A percentile compares a stretch with the other conserved stretches of the same genome.
phyloP scores from a whole-genome alignment of 2,329 filamentous ascomycete species.

The Hypoxylon sp. region DNA sequence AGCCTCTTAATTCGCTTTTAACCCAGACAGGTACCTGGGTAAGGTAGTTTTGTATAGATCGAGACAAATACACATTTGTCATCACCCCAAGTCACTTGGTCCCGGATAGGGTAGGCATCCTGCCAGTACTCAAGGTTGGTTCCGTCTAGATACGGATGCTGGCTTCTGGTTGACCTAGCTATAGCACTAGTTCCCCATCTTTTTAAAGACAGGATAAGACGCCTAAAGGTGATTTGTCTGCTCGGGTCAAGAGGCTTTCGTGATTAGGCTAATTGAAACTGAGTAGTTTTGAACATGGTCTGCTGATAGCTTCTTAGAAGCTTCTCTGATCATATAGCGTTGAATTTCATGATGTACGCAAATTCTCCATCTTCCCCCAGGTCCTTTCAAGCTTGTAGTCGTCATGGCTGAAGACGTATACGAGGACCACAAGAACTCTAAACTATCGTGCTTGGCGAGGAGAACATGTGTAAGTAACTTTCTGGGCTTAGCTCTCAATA shows the following conservation, averaged over 20 bases:
- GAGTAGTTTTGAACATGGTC: background rate
- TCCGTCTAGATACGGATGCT: background rate
- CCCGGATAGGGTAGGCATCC: background rate
- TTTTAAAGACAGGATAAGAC: background rate
- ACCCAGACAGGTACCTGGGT: background rate
- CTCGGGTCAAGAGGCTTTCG: background rate
- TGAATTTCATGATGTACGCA: background rate
- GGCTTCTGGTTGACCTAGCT: background rate
- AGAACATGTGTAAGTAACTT: constrained; percentile 1
- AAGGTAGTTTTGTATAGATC: background rate
- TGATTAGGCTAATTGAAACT: background rate
- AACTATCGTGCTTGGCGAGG: background rate
- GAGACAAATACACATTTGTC: background rate
- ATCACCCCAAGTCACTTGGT: background rate
- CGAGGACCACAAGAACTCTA: background rate
- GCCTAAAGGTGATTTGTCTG: background rate
- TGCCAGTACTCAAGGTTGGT: background rate
- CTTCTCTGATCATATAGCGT: background rate
- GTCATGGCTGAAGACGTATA: background rate
- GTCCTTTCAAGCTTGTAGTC: background rate
- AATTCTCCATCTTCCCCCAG: background rate
- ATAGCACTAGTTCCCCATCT: background rate
- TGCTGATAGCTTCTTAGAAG: background rate
- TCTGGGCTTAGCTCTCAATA: background rate
- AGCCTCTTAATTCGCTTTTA: background rate